These are phyloP conservation scores for Sordariomycetes sp. DNA, from an alignment of 2,329 filamentous ascomycete genomes.

Conservation along the genomic window DNA sequence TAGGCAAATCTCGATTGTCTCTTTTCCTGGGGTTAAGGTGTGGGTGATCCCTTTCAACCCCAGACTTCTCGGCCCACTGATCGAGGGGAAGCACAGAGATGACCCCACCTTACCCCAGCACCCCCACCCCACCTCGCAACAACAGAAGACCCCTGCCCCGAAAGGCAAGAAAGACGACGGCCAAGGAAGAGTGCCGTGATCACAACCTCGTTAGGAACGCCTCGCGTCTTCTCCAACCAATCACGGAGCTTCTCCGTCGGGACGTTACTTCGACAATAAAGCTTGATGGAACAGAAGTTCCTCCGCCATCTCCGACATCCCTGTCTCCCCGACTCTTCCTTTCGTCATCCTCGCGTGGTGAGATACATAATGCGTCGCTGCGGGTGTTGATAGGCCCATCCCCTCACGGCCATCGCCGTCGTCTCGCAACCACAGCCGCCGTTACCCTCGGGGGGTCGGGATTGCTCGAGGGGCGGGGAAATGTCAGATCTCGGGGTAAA, in stretches of 20 bases:
- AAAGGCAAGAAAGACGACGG: background rate
- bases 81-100: too few species aligned
- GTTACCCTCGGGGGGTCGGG: background rate
- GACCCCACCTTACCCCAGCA: too few species aligned
- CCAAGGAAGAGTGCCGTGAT: background rate
- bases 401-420: too few species aligned
- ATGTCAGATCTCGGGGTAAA: background rate
- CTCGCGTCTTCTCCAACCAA: background rate
- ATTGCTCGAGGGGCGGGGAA: background rate
- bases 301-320: background rate
- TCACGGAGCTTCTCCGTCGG: background rate
- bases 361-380: background rate
- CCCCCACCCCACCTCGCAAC: too few species aligned
- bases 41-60: too few species aligned
- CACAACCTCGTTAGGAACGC: background rate
- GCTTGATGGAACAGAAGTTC: background rate
- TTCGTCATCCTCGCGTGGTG: background rate
- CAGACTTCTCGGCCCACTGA: too few species aligned
- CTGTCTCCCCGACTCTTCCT: background rate
- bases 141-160: background rate
- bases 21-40: too few species aligned
- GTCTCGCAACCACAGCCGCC: too few species aligned
- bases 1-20: too few species aligned
- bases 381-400: too few species aligned
- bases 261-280: background rate